These are phyloP conservation scores for Rostrohypoxylon terebratum DNA, from an alignment of 495 filamentous ascomycete species.

Conservation along the genomic window DNA sequence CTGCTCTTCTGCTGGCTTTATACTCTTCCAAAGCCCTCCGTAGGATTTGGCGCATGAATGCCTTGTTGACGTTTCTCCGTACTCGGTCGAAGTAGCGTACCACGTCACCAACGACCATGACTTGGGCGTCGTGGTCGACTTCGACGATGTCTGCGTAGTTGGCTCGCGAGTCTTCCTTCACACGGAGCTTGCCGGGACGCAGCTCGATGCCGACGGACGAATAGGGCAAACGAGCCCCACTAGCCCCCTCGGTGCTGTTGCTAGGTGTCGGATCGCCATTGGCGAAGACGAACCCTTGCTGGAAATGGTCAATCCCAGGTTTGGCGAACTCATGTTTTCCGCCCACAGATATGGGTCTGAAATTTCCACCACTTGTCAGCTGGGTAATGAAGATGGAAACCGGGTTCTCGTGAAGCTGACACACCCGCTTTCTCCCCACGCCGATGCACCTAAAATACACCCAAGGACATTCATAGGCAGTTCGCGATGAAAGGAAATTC, in stretches of 20 bases:
- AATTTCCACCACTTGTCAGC: slow-evolving; percentile 36
- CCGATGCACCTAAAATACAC: slow-evolving; percentile 12
- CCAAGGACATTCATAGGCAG: slow-evolving; percentile 19
- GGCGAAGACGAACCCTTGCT: slow-evolving; percentile 50
- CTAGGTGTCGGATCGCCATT: slow-evolving; percentile 48
- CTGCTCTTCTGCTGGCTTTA: slow-evolving; percentile 34
- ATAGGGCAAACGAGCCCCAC: slow-evolving; percentile 44
- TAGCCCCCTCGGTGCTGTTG: slow-evolving; percentile 35
- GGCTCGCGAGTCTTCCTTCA: slow-evolving; percentile 50
- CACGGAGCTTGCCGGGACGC: slow-evolving; percentile 48
- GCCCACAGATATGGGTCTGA: slow-evolving; percentile 50
- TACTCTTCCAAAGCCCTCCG: slow-evolving; percentile 49
- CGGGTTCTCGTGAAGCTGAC: slow-evolving; percentile 20
- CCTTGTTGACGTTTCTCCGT: slow-evolving; percentile 51
- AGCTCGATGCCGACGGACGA: slow-evolving; percentile 49
- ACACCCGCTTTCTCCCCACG: slow-evolving; percentile 15
- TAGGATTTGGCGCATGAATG: slow-evolving; percentile 51
- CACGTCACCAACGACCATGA: slow-evolving; percentile 50
- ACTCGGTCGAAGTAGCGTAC: slow-evolving; percentile 52
- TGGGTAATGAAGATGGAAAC: slow-evolving; percentile 39
- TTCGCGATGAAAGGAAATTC: slow-evolving; percentile 15
- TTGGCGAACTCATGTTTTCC: slow-evolving; percentile 52
- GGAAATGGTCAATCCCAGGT: slow-evolving; percentile 51
- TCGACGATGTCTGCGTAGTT: slow-evolving; percentile 52
- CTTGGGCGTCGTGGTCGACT: slow-evolving; percentile 49